Conservation (phyloP, 768 basidiomycete species). For the Termitomyces sp. region DNA sequence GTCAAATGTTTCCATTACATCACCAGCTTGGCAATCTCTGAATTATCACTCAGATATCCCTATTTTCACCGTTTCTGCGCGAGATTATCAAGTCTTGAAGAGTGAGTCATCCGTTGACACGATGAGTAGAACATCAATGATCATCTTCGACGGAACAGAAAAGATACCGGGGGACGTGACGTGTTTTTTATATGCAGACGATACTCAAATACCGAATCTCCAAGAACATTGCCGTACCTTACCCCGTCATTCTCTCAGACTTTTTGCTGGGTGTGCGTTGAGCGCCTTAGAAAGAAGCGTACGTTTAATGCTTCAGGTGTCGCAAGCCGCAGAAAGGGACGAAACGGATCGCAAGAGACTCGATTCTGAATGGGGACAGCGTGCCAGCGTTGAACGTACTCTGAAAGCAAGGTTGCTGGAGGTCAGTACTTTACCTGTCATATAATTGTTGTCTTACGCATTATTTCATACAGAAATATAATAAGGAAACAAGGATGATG, state of each 20-base stretch:
- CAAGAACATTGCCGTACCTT: neutral
- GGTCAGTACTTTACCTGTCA: neutral
- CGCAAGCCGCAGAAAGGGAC: neutral
- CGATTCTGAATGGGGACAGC: neutral
- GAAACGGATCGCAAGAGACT: neutral
- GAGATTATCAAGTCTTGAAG: neutral
- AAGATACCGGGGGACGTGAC: neutral
- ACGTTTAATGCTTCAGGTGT: neutral
- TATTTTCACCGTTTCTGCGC: slow-evolving; percentile 1
- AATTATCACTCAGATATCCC: neutral
- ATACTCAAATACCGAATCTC: neutral
- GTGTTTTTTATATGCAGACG: neutral
- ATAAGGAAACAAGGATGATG: neutral
- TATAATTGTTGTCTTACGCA: neutral
- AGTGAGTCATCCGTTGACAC: neutral
- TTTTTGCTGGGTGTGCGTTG: neutral
- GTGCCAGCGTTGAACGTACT: neutral
- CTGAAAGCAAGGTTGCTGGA: neutral
- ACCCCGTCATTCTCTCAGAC: neutral
- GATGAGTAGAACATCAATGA: neutral
- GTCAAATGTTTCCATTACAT: neutral
- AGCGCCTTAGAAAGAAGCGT: neutral
- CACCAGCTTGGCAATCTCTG: neutral
- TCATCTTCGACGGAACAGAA: neutral
- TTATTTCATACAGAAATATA: neutral